phyloP scores from a whole-genome alignment of 352 stramenopile genomes.

The Phytopythium boreale region DNA sequence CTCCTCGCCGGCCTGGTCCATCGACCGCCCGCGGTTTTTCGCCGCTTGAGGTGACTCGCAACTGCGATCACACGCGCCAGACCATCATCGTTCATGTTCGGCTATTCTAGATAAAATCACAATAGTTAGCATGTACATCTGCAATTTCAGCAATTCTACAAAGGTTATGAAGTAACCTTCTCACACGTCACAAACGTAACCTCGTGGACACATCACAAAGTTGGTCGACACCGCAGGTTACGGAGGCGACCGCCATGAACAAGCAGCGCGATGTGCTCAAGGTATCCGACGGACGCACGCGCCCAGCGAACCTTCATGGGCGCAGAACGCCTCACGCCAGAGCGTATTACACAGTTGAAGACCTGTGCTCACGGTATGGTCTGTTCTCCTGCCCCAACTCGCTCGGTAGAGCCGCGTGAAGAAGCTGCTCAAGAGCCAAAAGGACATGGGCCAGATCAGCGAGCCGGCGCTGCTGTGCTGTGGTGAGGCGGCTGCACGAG shows the following conservation, averaged over 20 bases:
- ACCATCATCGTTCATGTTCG: too few species aligned
- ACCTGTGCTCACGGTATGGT: not conserved
- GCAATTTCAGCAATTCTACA: too few species aligned
- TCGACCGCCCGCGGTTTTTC: not conserved
- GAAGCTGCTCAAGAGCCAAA: conserved; percentile 57
- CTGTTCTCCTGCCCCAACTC: not conserved
- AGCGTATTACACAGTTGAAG: too few species aligned
- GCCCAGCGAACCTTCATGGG: not conserved
- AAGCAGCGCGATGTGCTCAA: conserved; percentile 53
- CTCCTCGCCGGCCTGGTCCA: not conserved
- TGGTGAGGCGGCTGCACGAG: conserved; percentile 19
- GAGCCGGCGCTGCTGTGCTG: conserved; percentile 46
- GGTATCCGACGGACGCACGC: conserved; percentile 15
- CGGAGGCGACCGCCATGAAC: not conserved
- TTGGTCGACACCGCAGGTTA: not conserved
- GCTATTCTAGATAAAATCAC: too few species aligned
- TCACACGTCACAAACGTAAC: too few species aligned
- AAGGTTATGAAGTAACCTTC: too few species aligned
- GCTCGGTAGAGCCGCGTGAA: conserved; percentile 51
- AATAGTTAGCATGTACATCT: too few species aligned
- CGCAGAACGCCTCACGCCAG: not conserved
- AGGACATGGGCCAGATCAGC: conserved; percentile 70
- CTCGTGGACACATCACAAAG: not conserved
- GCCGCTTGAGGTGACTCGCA: too few species aligned
- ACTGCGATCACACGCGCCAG: too few species aligned